Base-by-base conservation (phyloP, 2,329 filamentous ascomycete genomes). In the Xylaria sp. region DNA sequence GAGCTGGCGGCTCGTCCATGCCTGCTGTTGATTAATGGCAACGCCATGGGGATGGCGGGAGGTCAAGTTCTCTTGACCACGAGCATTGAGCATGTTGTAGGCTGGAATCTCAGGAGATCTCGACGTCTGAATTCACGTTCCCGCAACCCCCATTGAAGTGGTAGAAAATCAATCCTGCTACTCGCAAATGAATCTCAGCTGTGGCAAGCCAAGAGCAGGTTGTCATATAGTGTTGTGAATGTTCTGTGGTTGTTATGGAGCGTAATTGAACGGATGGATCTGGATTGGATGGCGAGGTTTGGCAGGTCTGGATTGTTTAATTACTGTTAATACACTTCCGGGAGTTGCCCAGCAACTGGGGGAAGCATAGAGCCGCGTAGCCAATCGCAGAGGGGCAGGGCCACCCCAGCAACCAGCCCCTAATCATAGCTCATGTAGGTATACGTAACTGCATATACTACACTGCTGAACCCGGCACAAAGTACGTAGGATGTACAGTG, bases 41-140 rank as follows among this genome's bases (percentile, higher is more conserved):
- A 88, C 87, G 51, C 82, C 85, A 62, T 87, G 84, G 74, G 93
- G 91, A 74, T 90, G 90, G 67, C 83, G 85, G 74, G 92, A 88
- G 71, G 92, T 85, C 75, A 92, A 79, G 77, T 97, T 97, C 78
- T 97, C 93, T 79, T 97, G 92, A 77, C 97, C 91, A 70, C 88
- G 86, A 73, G 89, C 83, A 63, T 91, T 90, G 74, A 92, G 82
- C 92, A 93, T 96, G 9, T 38, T 60, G 54, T 48, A 80, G 71
- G 68, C 70, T 63, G 60, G 58, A 66, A 29, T 19, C 62, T 27
- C 56, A 53, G 60, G 46, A 31, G 51, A 31, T 57, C 49, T 49
- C 7, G 17, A 48, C 19, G 19, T 48, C 31, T 27, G 23, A 41
- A 23, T 23, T 47, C 33, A 17, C 33, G 33, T 46, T 58, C 40